Percentiles rank a stretch among this genome's conserved stretches.
Conservation (phyloP, 1,284 basidiomycete species). For the Moniliophthora roreri region DNA sequence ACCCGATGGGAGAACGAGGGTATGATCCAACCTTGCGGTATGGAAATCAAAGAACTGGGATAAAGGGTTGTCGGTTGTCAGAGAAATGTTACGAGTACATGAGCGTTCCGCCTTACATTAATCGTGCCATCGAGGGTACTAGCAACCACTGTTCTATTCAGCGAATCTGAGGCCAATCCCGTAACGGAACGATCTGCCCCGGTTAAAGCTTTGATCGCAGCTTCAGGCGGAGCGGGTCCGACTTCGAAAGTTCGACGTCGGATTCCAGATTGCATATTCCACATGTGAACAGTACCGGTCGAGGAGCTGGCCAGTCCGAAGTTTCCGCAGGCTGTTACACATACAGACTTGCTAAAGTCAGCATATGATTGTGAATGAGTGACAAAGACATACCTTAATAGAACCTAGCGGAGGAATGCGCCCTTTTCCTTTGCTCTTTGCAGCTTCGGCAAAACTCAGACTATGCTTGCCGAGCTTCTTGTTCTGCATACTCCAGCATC, state of each 20-base stretch:
- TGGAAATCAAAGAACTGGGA: conserved; percentile 95
- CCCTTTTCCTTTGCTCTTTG: conserved; percentile 50
- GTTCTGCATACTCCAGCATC: conserved; percentile 85
- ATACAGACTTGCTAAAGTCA: conserved; percentile 61
- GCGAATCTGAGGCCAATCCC: conserved; percentile 83
- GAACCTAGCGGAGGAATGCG: conserved; percentile 42
- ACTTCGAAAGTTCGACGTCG: conserved; percentile 77
- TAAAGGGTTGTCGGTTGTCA: not conserved
- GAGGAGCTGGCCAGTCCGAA: conserved; percentile 88
- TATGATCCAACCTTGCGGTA: conserved; percentile 70
- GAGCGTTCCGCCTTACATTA: conserved; percentile 58
- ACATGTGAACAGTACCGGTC: conserved; percentile 80
- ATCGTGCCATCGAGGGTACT: conserved; percentile 87
- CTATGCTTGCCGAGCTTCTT: conserved; percentile 81
- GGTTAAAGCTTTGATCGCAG: conserved; percentile 39
- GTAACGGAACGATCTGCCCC: conserved; percentile 63
- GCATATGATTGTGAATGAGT: conserved; percentile 4
- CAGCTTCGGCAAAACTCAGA: conserved; percentile 47
- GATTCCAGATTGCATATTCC: conserved; percentile 96
- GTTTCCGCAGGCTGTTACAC: conserved; percentile 94
- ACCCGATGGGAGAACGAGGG: conserved; percentile 67
- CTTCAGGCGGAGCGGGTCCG: conserved; percentile 58
- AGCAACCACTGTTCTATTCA: conserved; percentile 83
- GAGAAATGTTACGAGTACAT: not conserved
- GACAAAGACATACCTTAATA: conserved; percentile 55